Evolutionary conservation across 225 moss, liverwort and hornwort genomes (phyloP), one percentile per base, ranked within the genome.

Genomic region (Marchantia paleacea): DNA sequence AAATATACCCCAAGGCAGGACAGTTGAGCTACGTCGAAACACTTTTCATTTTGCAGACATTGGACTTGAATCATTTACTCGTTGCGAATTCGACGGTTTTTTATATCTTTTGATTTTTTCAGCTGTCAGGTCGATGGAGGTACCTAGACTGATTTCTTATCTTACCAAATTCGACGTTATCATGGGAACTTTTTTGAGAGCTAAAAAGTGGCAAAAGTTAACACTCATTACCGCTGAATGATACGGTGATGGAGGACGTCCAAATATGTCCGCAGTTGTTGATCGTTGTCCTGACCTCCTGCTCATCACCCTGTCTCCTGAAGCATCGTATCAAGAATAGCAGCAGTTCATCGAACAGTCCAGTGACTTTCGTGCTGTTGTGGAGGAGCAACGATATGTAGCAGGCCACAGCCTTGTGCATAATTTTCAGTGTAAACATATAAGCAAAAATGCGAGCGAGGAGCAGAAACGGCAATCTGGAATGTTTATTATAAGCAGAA

Each of bases 261-360:
- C 74, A 81, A 87, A 82, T 5, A 83, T 63, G 18, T 85, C 60
- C 3, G 51, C 70, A 30, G 54, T 83, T 75, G 83, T 58, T 24
- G 77, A 67, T 78, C 81, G 79, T 67, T 85, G 87, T 69, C 79
- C 61, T 18, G 87, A 87, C 64, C 82, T 76, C 69, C 83, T 87
- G 70, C 87, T 89, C 83, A 80, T 81, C 52, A 85, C 81, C 52
- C 80, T 81, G 50, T 87, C 87, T 25, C 85, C 85, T 80, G 72
- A 30, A 60, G 31, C 49, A 28, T 55, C 48, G 25, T 29, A 28
- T 55, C 48, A 24, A 10, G 51, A 22, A 51, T 0, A 18, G 7
- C n/a, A 50, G 4, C 16, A 49, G 22, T 10, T 70, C 20, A n/a
- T 65, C 10, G 3, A 72, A 53, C 29, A 28, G 1, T 57, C 14